phyloP scores from a whole-genome alignment of 768 basidiomycete genomes.

The Tulasnella sp. region DNA sequence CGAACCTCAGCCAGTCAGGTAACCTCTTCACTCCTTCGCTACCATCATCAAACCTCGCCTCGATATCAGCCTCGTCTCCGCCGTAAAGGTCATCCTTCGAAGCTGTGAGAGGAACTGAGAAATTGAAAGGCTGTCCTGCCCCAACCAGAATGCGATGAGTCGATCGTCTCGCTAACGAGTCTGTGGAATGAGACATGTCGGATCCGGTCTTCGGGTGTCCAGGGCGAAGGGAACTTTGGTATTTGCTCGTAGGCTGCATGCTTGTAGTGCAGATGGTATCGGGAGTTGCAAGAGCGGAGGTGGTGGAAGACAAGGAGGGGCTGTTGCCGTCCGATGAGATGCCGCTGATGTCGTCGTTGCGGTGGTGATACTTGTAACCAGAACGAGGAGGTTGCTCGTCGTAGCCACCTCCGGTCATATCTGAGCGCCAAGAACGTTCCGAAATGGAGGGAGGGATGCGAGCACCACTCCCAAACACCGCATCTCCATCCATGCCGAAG shows the following conservation, averaged over 20 bases:
- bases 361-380: too few relatives aligned
- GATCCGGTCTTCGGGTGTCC: too few relatives aligned
- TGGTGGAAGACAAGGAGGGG: too few relatives aligned
- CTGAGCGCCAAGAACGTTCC: slow-evolving; percentile 2
- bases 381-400: too few relatives aligned
- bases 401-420: slow-evolving; percentile 9
- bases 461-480: background rate
- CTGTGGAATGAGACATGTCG: background rate
- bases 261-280: too few relatives aligned
- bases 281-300: too few relatives aligned
- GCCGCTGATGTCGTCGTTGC: too few relatives aligned
- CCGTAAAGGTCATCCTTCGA: background rate
- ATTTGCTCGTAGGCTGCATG: too few relatives aligned
- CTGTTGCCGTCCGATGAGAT: too few relatives aligned
- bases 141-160: slow-evolving; percentile 1
- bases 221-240: too few relatives aligned
- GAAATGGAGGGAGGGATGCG: too few relatives aligned
- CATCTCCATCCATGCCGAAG: slow-evolving; percentile 24
- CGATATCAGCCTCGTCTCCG: slow-evolving; percentile 34
- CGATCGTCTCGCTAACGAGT: background rate
- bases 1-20: slow-evolving; percentile 43
- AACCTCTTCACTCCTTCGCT: slow-evolving; percentile 21
- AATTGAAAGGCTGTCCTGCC: slow-evolving; percentile 27
- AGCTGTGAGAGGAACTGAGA: slow-evolving; percentile 21
- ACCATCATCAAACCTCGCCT: slow-evolving; percentile 30